phyloP scores from a whole-genome alignment of 441 rosid genomes.

The Erysimum cheiri region DNA sequence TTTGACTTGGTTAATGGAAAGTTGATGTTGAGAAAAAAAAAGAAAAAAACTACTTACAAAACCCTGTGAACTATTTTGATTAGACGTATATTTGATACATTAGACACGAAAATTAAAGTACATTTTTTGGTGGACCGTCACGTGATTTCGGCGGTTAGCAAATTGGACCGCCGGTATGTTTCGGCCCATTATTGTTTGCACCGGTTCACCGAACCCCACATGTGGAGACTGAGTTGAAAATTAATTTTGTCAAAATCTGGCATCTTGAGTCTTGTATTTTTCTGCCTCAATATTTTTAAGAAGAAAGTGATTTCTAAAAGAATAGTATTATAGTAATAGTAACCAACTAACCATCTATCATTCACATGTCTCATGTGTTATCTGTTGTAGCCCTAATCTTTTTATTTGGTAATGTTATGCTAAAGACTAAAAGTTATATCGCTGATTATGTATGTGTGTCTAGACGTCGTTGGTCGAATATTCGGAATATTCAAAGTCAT shows the following conservation, averaged over 20 bases:
- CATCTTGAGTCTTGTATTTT: background rate
- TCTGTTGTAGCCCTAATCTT: background rate
- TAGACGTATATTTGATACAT: background rate
- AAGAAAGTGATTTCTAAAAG: background rate
- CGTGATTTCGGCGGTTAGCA: slow-evolving; percentile 11
- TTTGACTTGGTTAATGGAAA: too few relatives aligned
- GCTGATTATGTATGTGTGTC: background rate
- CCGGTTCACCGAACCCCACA: slow-evolving; percentile 34
- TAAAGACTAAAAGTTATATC: slow-evolving; percentile 6
- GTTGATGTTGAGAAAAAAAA: too few relatives aligned
- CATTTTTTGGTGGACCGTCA: slow-evolving; percentile 18
- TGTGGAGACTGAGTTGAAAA: background rate
- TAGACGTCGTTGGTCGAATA: slow-evolving; percentile 34
- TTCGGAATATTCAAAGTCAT: slow-evolving; percentile 27
- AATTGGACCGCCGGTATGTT: slow-evolving; percentile 17
- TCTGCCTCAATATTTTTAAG: background rate
- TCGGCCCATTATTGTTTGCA: slow-evolving; percentile 3
- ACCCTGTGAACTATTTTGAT: background rate
- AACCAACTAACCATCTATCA: background rate
- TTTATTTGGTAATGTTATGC: slow-evolving; percentile 14
- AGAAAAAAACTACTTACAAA: background rate
- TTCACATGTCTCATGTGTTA: slow-evolving; percentile 15
- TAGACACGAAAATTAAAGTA: background rate
- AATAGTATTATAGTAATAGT: background rate
- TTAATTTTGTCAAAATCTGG: slow-evolving; percentile 1